These are phyloP conservation scores for Pleodorina starrii DNA, from an alignment of 139 green algal genomes.

Conservation along the genomic window DNA sequence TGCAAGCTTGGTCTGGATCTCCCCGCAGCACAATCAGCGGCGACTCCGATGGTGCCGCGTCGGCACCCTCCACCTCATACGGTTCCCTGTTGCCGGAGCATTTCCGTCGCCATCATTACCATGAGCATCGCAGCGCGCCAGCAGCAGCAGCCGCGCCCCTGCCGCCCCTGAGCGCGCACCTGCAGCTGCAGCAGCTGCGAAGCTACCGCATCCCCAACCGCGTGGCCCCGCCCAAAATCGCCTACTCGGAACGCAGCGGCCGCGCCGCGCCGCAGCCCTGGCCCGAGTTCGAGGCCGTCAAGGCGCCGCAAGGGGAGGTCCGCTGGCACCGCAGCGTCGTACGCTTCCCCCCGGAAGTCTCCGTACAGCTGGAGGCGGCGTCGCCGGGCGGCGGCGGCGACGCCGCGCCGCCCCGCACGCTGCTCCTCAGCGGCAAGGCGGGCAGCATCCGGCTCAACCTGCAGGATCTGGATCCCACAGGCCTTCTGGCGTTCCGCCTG, in stretches of 20 bases:
- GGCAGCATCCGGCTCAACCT: conserved; percentile 51
- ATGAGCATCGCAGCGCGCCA: neutral
- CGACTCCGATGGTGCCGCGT: neutral
- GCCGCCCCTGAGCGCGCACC: neutral
- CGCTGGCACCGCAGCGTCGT: conserved; percentile 53
- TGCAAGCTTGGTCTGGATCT: neutral
- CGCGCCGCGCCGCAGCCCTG: conserved; percentile 47
- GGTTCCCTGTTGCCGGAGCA: neutral
- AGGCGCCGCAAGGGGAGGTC: neutral
- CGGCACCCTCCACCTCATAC: neutral
- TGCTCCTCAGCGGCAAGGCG: conserved; percentile 56
- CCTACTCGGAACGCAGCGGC: conserved; percentile 47
- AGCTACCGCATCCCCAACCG: conserved; percentile 32
- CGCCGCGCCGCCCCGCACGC: neutral
- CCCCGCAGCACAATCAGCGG: neutral
- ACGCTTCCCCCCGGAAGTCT: conserved; percentile 53
- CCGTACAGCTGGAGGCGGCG: neutral
- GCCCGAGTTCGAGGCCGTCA: conserved; percentile 52
- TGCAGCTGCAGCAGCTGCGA: conserved; percentile 20
- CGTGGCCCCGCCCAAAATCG: conserved; percentile 15
- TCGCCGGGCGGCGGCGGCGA: neutral
- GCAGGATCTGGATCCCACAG: conserved; percentile 65
- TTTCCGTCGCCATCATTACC: neutral
- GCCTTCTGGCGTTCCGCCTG: conserved; percentile 55
- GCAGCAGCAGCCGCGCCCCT: too few species aligned